Evolutionary conservation across 305 asterid genomes (phyloP), one percentile per base, ranked within the genome.

Genomic region (Petunia hybrid): DNA sequence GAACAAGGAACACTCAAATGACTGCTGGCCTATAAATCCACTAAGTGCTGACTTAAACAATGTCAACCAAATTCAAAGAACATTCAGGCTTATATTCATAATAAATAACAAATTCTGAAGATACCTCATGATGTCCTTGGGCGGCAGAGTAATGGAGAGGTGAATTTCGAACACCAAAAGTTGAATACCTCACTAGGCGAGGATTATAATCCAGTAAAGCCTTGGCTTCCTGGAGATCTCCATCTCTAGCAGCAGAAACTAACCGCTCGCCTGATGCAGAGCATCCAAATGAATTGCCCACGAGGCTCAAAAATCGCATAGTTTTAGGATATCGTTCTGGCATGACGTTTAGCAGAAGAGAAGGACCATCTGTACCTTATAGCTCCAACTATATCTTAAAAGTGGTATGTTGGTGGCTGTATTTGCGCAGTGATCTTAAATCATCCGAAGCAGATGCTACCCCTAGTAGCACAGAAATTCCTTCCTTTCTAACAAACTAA

Each of bases 181-280:
- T 94, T 1, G 97, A 91, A 85, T 94, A 94, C 81, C 94, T 85
- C 5, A 92, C 98, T 0, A 92, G 91, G 2, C 98, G 95, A 42
- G 98, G 98, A 83, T 94, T 92, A 81, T 91, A 94, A 22, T 94
- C 97, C 86, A 94, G 87, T 66, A 94, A 91, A 67, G 97, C 97
- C 92, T 92, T 94, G 22, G 98, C 98, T 89, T 94, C 98, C 85
- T 89, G 97, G 77, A 94, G 84, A 90, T 94, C 98, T 16, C 97
- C 98, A 84, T 94, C 98, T 84, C 98, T 92, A 59, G 98, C 98
- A 45, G 98, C 98, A n/a, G 97, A 91, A 73, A 94, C 98, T 4
- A 94, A 80, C 56, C 97, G 89, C 89, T 92, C 97, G 55, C 98
- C 98, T 2, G 98, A 91, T 16, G 98, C 98, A 79, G 98, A 94